Evolutionary conservation across 371 early-diverging fungal genomes (phyloP).

Genomic region (Apophysomyces elegans): DNA sequence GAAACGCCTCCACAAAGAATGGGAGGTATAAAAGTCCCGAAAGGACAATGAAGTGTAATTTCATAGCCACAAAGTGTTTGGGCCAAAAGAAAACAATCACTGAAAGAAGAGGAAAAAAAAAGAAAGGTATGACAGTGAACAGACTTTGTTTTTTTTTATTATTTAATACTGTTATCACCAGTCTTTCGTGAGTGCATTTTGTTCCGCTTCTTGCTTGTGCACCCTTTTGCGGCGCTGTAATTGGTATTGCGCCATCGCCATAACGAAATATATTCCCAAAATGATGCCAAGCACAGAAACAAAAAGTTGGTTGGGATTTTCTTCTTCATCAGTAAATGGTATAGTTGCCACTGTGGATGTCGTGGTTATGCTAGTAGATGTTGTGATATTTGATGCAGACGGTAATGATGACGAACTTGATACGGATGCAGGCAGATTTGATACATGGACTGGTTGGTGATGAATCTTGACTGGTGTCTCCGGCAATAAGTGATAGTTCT

Average conservation of each 20-base stretch:
- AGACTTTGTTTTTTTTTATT: neutral
- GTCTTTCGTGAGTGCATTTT: constrained; percentile 1
- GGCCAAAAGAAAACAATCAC: neutral
- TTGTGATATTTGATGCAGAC: neutral
- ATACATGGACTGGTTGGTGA: constrained; percentile 4
- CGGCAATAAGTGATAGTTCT: constrained; percentile 49
- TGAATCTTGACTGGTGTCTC: constrained; percentile 37
- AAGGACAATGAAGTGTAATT: neutral
- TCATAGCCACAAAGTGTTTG: neutral
- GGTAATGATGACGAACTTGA: neutral
- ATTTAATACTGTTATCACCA: neutral
- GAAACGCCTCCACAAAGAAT: constrained; percentile 22
- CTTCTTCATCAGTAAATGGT: constrained; percentile 3
- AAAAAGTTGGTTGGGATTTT: constrained; percentile 33
- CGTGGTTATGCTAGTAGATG: neutral
- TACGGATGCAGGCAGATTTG: neutral
- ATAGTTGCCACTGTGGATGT: neutral
- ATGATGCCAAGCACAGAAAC: constrained; percentile 29
- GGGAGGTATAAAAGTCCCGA: neutral
- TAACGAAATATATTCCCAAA: constrained; percentile 28
- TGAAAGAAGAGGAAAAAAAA: neutral
- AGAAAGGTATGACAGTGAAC: constrained; percentile 2
- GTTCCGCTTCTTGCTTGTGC: neutral
- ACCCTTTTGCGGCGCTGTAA: constrained; percentile 17
- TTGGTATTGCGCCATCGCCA: constrained; percentile 28